These are phyloP conservation scores for Penicillium simplicissimum DNA, from an alignment of 495 filamentous ascomycete genomes.

Conservation along the genomic window DNA sequence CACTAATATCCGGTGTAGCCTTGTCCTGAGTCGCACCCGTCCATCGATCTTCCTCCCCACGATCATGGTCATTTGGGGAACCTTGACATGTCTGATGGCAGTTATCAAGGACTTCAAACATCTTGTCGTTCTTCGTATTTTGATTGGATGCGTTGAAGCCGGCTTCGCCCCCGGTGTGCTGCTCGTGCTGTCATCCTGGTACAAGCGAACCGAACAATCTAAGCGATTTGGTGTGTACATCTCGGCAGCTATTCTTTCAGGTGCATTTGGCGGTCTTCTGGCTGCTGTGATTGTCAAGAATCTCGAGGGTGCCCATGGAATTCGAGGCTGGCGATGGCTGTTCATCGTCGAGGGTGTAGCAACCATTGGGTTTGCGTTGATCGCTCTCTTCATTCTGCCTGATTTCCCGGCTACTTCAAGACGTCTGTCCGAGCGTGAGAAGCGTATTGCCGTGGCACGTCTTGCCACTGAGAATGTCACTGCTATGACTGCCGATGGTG, in stretches of 20 bases:
- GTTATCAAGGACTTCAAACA: conserved; percentile 44
- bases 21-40: conserved; percentile 39
- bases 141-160: conserved; percentile 44
- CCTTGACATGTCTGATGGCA: conserved; percentile 41
- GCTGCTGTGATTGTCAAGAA: conserved; percentile 41
- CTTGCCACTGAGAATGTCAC: conserved; percentile 22
- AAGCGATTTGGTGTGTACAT: conserved; percentile 53
- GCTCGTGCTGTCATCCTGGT: conserved; percentile 53
- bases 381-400: conserved; percentile 31
- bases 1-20: conserved; percentile 23
- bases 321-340: conserved; percentile 67
- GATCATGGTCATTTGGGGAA: conserved; percentile 47
- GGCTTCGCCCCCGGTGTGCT: conserved; percentile 48
- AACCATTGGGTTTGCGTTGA: conserved; percentile 40
- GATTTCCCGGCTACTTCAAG: conserved; percentile 34
- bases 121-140: conserved; percentile 38
- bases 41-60: conserved; percentile 47
- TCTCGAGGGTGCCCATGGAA: conserved; percentile 48
- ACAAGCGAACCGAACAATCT: conserved; percentile 51
- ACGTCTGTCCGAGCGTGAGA: conserved; percentile 26
- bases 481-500: conserved; percentile 20
- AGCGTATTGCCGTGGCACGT: conserved; percentile 25
- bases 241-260: conserved; percentile 48
- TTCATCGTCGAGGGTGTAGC: conserved; percentile 69
- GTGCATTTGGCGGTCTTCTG: conserved; percentile 53